phyloP scores from a whole-genome alignment of 2,329 filamentous ascomycete species.

The Phialophora tarda region DNA sequence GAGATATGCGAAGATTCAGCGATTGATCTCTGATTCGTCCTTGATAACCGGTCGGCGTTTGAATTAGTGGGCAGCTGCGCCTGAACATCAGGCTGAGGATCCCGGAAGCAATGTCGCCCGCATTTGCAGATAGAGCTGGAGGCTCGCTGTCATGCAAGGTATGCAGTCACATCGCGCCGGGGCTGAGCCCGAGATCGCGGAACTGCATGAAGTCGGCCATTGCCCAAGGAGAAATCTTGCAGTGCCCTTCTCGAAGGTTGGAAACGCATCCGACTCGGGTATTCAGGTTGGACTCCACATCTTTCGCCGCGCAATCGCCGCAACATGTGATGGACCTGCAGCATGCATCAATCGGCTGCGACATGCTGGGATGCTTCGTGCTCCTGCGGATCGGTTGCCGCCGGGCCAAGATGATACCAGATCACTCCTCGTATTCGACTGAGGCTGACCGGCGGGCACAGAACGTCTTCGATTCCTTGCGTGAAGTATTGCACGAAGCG shows the following conservation, averaged over 20 bases:
- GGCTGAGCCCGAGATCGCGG: neutral
- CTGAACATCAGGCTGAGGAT: neutral
- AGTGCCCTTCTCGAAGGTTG: neutral
- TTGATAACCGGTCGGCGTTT: slow-evolving; percentile 27
- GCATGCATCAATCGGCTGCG: neutral
- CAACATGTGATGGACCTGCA: neutral
- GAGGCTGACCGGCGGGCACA: neutral
- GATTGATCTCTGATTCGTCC: slow-evolving; percentile 20
- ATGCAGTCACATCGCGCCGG: neutral
- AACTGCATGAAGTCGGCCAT: neutral
- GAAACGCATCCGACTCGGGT: neutral
- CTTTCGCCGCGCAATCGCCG: neutral
- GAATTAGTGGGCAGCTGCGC: neutral
- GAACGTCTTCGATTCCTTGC: neutral
- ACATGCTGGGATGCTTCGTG: neutral
- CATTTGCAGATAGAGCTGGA: neutral
- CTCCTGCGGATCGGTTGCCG: neutral
- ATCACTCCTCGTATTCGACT: neutral
- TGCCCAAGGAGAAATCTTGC: neutral
- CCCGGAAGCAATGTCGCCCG: neutral
- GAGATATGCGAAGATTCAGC: slow-evolving; percentile 10
- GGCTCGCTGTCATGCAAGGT: neutral
- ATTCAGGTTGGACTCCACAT: neutral
- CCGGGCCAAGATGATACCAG: neutral
- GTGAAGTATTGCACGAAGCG: neutral